phyloP scores from a whole-genome alignment of 1,284 basidiomycete genomes.

The Naganishia sp. region DNA sequence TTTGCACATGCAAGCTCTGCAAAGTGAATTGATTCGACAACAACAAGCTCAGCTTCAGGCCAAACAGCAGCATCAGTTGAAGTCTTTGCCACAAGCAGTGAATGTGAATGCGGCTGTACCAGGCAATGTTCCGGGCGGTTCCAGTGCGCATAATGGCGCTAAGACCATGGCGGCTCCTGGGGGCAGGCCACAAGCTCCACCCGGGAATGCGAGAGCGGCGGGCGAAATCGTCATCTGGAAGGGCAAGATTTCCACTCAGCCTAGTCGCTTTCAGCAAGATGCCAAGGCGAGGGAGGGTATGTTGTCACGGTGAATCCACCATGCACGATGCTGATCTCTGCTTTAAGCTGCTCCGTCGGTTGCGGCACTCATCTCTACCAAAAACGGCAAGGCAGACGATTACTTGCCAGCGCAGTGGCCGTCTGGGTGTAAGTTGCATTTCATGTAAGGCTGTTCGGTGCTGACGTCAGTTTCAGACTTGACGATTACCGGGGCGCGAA shows the following conservation, averaged over 20 bases:
- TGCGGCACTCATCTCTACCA: slow-evolving; percentile 11
- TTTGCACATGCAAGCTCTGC: slow-evolving; percentile 31
- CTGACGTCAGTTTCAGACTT: slow-evolving; percentile 1
- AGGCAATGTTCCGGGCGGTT: background rate
- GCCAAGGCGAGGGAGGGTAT: slow-evolving; percentile 4
- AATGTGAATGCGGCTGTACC: background rate
- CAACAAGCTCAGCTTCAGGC: slow-evolving; percentile 25
- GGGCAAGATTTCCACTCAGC: slow-evolving; percentile 25
- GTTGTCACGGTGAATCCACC: background rate
- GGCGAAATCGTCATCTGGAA: slow-evolving; percentile 28
- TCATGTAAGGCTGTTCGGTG: background rate
- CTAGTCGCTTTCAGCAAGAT: slow-evolving; percentile 24
- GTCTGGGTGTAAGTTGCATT: slow-evolving; percentile 12
- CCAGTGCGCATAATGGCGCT: background rate
- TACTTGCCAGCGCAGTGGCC: slow-evolving; percentile 28
- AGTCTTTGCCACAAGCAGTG: slow-evolving; percentile 10
- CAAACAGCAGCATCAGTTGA: slow-evolving; percentile 21
- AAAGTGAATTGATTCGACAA: slow-evolving; percentile 30
- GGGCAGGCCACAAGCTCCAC: background rate
- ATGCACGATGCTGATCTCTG: background rate
- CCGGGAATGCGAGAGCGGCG: background rate
- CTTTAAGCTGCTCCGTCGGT: slow-evolving; percentile 25
- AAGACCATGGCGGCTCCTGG: background rate
- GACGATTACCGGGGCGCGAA: slow-evolving; percentile 22
- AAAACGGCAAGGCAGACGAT: slow-evolving; percentile 19